A percentile compares a stretch with the other conserved stretches of the same genome.
phyloP scores from a whole-genome alignment of 129 eudicot genomes.

The Helianthus tuberosus region DNA sequence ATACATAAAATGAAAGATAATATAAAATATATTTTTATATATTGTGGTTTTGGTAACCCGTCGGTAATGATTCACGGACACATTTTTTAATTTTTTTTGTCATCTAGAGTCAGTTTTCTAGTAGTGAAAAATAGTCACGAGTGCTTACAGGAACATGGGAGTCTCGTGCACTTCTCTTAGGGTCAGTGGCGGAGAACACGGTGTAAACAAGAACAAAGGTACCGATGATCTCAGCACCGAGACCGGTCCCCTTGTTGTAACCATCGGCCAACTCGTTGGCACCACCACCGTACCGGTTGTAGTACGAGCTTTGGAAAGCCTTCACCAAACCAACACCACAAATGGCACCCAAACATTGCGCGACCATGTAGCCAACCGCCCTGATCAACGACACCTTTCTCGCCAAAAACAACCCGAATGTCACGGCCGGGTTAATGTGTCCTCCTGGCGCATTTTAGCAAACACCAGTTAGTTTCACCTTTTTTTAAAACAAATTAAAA shows the following conservation, averaged over 20 bases:
- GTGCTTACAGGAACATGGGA: conserved; percentile 75
- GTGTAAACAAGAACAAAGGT: conserved; percentile 19
- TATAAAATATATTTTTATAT: too few species aligned
- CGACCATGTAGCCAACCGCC: conserved; percentile 10
- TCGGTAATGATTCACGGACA: too few species aligned
- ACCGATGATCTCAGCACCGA: conserved; percentile 13
- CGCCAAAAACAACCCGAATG: conserved; percentile 11
- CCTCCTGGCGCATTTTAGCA: conserved; percentile 23
- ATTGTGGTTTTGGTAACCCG: too few species aligned
- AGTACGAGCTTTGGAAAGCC: conserved; percentile 16
- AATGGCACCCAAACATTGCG: conserved; percentile 21
- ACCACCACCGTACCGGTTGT: conserved; percentile 14
- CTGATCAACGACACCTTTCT: conserved; percentile 19
- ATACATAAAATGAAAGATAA: too few species aligned
- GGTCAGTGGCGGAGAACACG: conserved; percentile 68
- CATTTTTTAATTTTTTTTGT: too few species aligned
- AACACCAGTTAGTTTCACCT: background rate
- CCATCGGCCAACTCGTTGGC: conserved; percentile 20
- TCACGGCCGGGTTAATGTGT: conserved; percentile 13
- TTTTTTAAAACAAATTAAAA: background rate
- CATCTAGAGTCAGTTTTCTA: background rate
- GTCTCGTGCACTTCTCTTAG: conserved; percentile 76
- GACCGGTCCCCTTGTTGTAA: conserved; percentile 20
- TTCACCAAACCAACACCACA: conserved; percentile 22
- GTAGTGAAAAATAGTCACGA: too few species aligned